A percentile compares a stretch with the other conserved stretches of the same genome.
phyloP scores from a whole-genome alignment of 2,329 filamentous ascomycete species.

The Aureobasidium sp. region DNA sequence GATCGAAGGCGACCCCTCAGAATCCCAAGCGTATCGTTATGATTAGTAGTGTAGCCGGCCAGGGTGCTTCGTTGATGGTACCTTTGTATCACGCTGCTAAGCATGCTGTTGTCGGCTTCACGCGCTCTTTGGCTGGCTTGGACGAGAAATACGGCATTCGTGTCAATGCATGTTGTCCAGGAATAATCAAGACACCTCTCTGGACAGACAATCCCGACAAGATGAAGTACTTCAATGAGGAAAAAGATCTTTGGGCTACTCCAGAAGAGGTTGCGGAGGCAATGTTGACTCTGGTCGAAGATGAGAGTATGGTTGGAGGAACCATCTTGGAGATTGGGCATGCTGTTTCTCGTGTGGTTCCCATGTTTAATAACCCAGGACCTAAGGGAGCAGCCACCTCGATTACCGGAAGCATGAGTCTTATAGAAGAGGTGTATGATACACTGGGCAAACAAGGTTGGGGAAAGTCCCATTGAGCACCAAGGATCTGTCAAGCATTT shows the following conservation, averaged over 20 bases:
- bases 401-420: neutral
- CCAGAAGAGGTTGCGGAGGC: constrained; percentile 52
- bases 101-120: constrained; percentile 39
- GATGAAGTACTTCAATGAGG: constrained; percentile 40
- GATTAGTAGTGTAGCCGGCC: constrained; percentile 38
- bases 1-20: constrained; percentile 25
- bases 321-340: constrained; percentile 50
- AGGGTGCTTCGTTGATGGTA: constrained; percentile 29
- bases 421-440: neutral
- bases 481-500: too few relatives aligned
- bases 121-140: constrained; percentile 43
- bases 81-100: constrained; percentile 41
- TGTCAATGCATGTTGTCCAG: constrained; percentile 53
- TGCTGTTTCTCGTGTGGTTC: constrained; percentile 42
- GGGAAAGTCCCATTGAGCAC: neutral
- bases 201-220: constrained; percentile 57
- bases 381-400: constrained; percentile 26
- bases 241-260: constrained; percentile 46
- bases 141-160: constrained; percentile 44
- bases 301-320: constrained; percentile 41
- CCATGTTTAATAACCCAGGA: constrained; percentile 46
- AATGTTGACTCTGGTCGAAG: constrained; percentile 49
- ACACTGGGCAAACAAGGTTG: neutral
- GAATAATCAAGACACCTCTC: constrained; percentile 52
- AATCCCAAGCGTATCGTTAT: constrained; percentile 41